Evolutionary conservation across 106 monocot genomes (phyloP), one percentile per base, ranked within the genome.

Genomic region (Dendrobium catenatum): DNA sequence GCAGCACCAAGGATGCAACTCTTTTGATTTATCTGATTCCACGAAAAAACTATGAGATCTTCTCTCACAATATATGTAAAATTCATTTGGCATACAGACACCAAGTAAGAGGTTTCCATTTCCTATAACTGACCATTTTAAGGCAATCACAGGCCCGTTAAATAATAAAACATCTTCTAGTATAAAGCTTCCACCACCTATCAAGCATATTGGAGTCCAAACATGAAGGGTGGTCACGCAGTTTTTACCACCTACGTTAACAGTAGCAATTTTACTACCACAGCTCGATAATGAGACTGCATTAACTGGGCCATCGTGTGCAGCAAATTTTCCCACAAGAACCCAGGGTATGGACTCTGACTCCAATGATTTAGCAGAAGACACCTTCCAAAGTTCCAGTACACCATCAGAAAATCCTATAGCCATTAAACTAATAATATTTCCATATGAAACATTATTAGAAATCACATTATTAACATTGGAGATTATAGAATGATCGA

Each of bases 371-470:
- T 83, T 79, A 19, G 37, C 37, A 81, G 55, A 27, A 73, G 77
- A 75, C 77, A 84, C 78, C 88, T 87, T 95, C 99, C 99, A 99
- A n/a, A 99, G 81, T 85, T 87, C 93, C 46, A 95, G n/a, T 68
- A 55, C 88, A 42, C 99, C 99, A 87, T 93, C 89, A 78, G 83
- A 90, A 80, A 22, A 91, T 17, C 99, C 99, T 58, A 91, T 99
- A 79, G 86, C 88, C 72, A 99, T 90, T 58, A 91, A 84, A 84
- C 82, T 70, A 68, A 59, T 81, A 77, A 75, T 76, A 43, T 51
- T 77, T 19, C 15, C 74, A 10, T 58, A 54, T 42, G 79, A 75
- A 73, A 7, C 78, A 55, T 70, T 47, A 68, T 61, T 74, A 55
- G 76, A 80, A 85, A 66, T 29, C 20, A 54, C 16, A 55, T 16